These are phyloP conservation scores for Coemansia sp. DNA, from an alignment of 192 early-diverging fungal species.

Conservation along the genomic window DNA sequence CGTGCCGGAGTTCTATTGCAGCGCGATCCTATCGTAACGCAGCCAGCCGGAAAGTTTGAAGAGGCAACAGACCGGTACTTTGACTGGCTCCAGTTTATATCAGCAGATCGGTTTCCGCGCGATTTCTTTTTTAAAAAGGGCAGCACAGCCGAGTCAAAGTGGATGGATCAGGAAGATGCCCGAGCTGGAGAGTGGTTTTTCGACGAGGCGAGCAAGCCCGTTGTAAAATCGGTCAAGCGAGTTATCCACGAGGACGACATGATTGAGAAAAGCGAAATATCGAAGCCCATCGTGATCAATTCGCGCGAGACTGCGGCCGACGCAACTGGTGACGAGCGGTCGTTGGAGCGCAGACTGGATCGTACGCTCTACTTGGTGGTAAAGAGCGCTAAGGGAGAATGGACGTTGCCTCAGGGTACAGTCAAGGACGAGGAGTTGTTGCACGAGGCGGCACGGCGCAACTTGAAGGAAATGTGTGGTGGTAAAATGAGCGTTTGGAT, in stretches of 20 bases:
- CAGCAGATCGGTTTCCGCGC: slow-evolving; percentile 49
- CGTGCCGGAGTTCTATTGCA: slow-evolving; percentile 44
- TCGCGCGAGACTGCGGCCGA: slow-evolving; percentile 66
- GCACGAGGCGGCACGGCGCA: slow-evolving; percentile 72
- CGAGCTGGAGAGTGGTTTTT: slow-evolving; percentile 42
- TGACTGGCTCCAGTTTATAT: slow-evolving; percentile 43
- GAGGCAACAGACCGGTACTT: slow-evolving; percentile 40
- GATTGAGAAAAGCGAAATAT: background rate
- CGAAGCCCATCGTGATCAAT: slow-evolving; percentile 59
- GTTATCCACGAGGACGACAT: slow-evolving; percentile 4
- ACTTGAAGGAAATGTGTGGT: slow-evolving; percentile 71
- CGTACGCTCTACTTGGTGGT: slow-evolving; percentile 82
- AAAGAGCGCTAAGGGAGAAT: slow-evolving; percentile 61
- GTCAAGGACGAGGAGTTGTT: slow-evolving; percentile 69
- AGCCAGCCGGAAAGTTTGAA: slow-evolving; percentile 33
- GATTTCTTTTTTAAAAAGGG: slow-evolving; percentile 54
- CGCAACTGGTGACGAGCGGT: slow-evolving; percentile 60
- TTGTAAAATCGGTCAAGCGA: slow-evolving; percentile 18
- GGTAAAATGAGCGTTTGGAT: slow-evolving; percentile 79
- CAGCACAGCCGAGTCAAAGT: slow-evolving; percentile 41
- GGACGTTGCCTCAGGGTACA: slow-evolving; percentile 73
- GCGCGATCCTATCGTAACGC: slow-evolving; percentile 49
- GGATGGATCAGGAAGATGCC: slow-evolving; percentile 35
- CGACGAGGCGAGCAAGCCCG: slow-evolving; percentile 24
- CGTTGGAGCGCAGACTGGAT: slow-evolving; percentile 75